Base-by-base conservation (phyloP, 108 stramenopile species). In the Chaetoceros muelleri region DNA sequence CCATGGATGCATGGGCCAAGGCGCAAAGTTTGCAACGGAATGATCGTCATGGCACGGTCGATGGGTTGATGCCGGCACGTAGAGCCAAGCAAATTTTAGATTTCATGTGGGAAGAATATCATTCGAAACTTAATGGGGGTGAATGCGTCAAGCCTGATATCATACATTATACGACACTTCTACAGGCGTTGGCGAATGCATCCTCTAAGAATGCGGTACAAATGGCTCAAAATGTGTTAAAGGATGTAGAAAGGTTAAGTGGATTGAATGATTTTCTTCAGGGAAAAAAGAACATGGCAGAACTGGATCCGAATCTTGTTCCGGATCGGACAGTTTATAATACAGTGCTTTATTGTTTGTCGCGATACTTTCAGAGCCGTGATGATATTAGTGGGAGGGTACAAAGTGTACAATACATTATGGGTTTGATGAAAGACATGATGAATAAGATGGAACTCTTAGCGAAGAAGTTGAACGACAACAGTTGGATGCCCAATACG, bases 131-230 rank as follows among this genome's bases (percentile, higher is more conserved):
- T 5, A 79, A 79, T 48, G 45, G 58, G 46, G 65, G 65, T 51
- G n/a, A n/a, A n/a, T n/a, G n/a, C n/a, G 66, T 87, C 13, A 28
- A 66, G 16, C 85, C 85, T n/a, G 81, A 87, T 50, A 60, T 74
- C 0, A 69, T 69, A 28, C 48, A 57, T 50, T 78, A 78, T 44
- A 78, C 71, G n/a, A 73, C 69, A 18, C 61, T 66, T 19, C 65
- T 78, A 45, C 65, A 70, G 28, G 58, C 64, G 7, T 70, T 60
- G 65, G 65, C 55, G 18, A 46, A 40, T n/a, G 16, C 44, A 55
- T 24, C 56, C 16, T 27, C 59, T 20, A 19, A 46, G n/a, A 52
- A 53, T 31, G 63, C 73, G 5, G 34, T 40, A 10, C 34, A 40
- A 40, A 40, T 40, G 34, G 19, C 55, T 48, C 17, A 31, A 57